Base-by-base conservation (phyloP, 495 filamentous ascomycete genomes). In the Diplogelasinospora grovesii region DNA sequence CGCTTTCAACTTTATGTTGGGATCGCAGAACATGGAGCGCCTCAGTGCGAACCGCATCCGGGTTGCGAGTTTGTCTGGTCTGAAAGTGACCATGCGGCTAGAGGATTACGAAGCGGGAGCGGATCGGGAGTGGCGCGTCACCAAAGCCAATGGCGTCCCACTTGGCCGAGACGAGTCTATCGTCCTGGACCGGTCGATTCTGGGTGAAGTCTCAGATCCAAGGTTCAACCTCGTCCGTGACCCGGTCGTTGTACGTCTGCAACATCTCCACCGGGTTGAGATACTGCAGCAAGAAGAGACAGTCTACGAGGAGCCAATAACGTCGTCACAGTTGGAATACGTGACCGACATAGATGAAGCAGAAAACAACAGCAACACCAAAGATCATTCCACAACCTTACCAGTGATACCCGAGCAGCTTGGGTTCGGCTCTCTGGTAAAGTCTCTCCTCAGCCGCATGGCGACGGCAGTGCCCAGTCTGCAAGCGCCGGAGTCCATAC, bases 141-240 rank as follows among this genome's bases (percentile, higher is more conserved):
- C 79, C 40, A 82, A 82, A 28, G 75, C 97, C 59, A 84, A 84
- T 30, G 84, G 84, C 52, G 73, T 93, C 20, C 71, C 82, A 0
- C 66, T 98, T 1, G 92, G 92, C 7, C 82, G 85, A 42, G 89
- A 95, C 50, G 92, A 98, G 65, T 87, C 82, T 53, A 77, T 96
- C 39, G 85, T 87, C 53, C 68, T 98, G 41, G 68, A 78, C n/a
- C 74, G 83, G 18, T 79, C 88, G 23, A 74, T 86, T 24, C 74
- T 93, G 35, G 78, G 80, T 44, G 79, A 82, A 36, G 75, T 88
- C 42, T 73, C 75, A 26, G 92, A 96, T 63, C 84, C 87, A 9
- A 76, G 86, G 27, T 96, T 96, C 54, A 85, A 82, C 15, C 75
- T 85, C 22, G 64, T 89, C 18, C 75, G 82, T 32, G 87, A 95